Conservation (phyloP, 1,139 yeast species). For the Lodderomyces oxycetoniae region DNA sequence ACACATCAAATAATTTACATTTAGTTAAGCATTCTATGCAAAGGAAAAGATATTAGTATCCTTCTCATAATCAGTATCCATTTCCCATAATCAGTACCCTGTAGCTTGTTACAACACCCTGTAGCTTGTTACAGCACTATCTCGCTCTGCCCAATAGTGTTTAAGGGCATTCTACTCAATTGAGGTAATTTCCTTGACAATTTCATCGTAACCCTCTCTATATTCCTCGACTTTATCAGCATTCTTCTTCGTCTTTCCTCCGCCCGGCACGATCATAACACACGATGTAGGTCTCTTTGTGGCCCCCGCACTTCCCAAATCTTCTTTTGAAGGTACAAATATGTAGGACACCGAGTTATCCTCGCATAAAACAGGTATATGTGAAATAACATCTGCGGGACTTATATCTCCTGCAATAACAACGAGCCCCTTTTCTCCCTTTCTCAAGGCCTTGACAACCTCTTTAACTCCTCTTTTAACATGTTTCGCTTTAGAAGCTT, state of each 20-base stretch:
- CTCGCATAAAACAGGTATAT: constrained; percentile 95
- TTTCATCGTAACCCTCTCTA: constrained; percentile 88
- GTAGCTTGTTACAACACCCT: no score
- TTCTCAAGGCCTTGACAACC: constrained; percentile 94
- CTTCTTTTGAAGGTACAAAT: constrained; percentile 95
- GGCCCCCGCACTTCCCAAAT: constrained; percentile 97
- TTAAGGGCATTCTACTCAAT: no score
- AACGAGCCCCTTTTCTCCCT: constrained; percentile 96
- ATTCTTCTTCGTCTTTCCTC: constrained; percentile 79
- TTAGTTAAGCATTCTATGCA: no score
- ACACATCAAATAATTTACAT: no score
- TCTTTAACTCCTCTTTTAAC: constrained; percentile 99
- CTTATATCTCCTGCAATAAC: constrained; percentile 97
- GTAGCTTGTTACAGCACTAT: no score
- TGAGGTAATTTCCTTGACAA: constrained; percentile 90
- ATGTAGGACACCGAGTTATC: constrained; percentile 86
- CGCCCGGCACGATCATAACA: constrained; percentile 96
- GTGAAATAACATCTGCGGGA: constrained; percentile 96
- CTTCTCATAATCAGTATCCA: no score
- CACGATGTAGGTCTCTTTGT: constrained; percentile 98
- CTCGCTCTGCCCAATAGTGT: no score
- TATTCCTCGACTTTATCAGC: constrained; percentile 82
- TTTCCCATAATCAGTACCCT: no score
- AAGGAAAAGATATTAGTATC: no score
- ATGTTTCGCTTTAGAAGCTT: constrained; percentile 96